Conservation (phyloP, 2,329 filamentous ascomycete genomes). For the Magnaporthiopsis incrustans region DNA sequence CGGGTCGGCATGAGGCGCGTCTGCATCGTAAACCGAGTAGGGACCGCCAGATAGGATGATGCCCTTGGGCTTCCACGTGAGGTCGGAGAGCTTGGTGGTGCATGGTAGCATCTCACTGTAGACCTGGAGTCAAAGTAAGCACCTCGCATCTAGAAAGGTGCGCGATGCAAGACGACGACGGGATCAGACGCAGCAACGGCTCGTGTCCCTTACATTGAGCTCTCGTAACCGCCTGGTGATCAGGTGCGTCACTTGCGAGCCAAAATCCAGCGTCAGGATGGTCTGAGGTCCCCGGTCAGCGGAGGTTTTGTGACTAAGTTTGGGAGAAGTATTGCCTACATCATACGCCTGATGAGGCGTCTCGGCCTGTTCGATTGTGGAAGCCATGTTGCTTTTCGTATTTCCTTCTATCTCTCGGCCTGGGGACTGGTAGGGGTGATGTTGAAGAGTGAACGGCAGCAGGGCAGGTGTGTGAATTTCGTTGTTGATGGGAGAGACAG, state of each 20-base stretch:
- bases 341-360: conserved; percentile 8
- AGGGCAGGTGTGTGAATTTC: not conserved
- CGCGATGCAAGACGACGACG: not conserved
- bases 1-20: conserved; percentile 68
- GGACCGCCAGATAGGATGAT: conserved; percentile 70
- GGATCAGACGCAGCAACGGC: not conserved
- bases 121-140: conserved; percentile 14
- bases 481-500: not conserved
- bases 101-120: conserved; percentile 86
- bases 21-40: conserved; percentile 74
- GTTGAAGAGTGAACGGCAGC: not conserved
- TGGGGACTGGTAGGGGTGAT: not conserved
- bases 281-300: conserved; percentile 35
- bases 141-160: not conserved
- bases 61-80: conserved; percentile 73
- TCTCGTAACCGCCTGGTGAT: conserved; percentile 69
- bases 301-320: not conserved
- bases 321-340: not conserved
- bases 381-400: conserved; percentile 5
- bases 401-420: not conserved
- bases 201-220: conserved; percentile 50
- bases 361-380: conserved; percentile 5
- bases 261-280: conserved; percentile 66
- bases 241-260: conserved; percentile 63
- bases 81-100: conserved; percentile 70